Percentiles rank a stretch among this genome's conserved stretches.
Evolutionary conservation across 106 monocot species (phyloP).

Genomic region (Dendrobium officinale): DNA sequence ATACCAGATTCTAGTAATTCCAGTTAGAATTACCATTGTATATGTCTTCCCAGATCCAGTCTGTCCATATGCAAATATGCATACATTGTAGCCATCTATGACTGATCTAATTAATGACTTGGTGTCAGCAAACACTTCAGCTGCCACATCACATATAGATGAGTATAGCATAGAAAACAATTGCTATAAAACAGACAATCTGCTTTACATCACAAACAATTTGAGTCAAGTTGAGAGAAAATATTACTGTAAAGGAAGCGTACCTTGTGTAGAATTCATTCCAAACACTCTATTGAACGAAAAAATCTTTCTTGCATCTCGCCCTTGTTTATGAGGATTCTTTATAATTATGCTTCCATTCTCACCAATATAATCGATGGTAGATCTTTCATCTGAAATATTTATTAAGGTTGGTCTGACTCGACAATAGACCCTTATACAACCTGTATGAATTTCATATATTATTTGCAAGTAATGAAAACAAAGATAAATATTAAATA

Average conservation of each 20-base stretch:
- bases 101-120: conserved; percentile 89
- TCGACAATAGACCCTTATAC: conserved; percentile 87
- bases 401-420: conserved; percentile 75
- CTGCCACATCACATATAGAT: conserved; percentile 28
- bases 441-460: conserved; percentile 33
- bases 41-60: conserved; percentile 96
- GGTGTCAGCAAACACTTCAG: conserved; percentile 73
- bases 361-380: conserved; percentile 60
- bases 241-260: not conserved
- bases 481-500: not conserved
- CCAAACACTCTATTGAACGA: conserved; percentile 89
- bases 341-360: conserved; percentile 46
- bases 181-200: not conserved
- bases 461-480: no score
- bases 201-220: not conserved
- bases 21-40: conserved; percentile 58
- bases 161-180: not conserved
- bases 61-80: conserved; percentile 98
- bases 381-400: conserved; percentile 27
- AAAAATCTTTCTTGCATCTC: conserved; percentile 63
- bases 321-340: conserved; percentile 66
- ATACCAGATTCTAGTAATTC: no score
- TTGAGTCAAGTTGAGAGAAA: not conserved
- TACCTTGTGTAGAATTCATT: conserved; percentile 72
- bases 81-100: conserved; percentile 93